Conservation (phyloP, 1,139 yeast genomes). For the Blastobotrys ciferrii region DNA sequence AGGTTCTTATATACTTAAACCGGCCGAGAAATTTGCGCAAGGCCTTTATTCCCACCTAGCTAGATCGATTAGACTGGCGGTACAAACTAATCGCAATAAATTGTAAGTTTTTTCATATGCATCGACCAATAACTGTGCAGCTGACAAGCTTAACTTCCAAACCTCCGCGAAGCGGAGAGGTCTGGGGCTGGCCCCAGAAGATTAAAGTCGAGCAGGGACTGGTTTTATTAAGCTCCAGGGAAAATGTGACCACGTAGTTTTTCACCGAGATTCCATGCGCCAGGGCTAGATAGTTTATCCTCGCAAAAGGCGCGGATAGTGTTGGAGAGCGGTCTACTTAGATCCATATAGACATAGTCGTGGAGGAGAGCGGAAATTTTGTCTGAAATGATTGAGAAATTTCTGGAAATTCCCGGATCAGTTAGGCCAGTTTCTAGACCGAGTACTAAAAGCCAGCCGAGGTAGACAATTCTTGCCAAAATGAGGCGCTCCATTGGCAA, state of each 20-base stretch:
- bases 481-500: constrained; percentile 15
- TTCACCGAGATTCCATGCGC: constrained; percentile 18
- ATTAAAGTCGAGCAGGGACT: neutral
- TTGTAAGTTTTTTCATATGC: too few relatives aligned
- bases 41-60: too few relatives aligned
- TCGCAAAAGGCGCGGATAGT: constrained; percentile 11
- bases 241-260: constrained; percentile 1
- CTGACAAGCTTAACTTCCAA: too few relatives aligned
- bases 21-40: too few relatives aligned
- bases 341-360: neutral
- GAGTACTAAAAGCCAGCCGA: constrained; percentile 11
- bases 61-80: too few relatives aligned
- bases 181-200: neutral
- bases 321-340: neutral
- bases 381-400: neutral
- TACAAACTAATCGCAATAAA: too few relatives aligned
- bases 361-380: neutral
- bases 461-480: constrained; percentile 11
- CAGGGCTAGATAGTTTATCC: constrained; percentile 10
- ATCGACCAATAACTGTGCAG: too few relatives aligned
- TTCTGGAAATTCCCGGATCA: neutral
- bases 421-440: constrained; percentile 10
- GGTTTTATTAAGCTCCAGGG: neutral
- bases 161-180: too few relatives aligned
- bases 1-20: too few relatives aligned